Evolutionary conservation across 2,329 filamentous ascomycete genomes (phyloP).

Genomic region (Diaporthe ampelina): DNA sequence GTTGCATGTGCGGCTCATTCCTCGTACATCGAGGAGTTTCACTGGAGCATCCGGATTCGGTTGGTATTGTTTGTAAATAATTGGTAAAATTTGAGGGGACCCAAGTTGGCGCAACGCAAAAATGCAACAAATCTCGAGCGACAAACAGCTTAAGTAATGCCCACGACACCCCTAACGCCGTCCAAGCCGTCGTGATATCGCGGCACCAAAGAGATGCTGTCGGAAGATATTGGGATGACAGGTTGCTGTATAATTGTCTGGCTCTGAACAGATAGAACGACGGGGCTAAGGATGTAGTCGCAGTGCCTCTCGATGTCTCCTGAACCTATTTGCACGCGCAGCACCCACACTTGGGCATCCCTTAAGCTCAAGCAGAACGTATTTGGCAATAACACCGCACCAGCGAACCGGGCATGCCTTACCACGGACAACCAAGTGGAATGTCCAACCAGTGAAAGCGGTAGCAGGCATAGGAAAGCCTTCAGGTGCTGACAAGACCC

Average conservation of each 20-base stretch:
- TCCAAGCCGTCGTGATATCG: neutral
- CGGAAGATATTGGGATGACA: neutral
- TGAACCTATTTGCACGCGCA: neutral
- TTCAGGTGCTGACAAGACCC: neutral
- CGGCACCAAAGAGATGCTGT: neutral
- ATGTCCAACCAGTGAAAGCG: neutral
- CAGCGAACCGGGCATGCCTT: neutral
- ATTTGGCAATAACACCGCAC: neutral
- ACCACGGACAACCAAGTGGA: neutral
- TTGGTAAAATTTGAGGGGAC: slow-evolving; percentile 9
- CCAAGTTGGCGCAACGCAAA: neutral
- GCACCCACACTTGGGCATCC: too few relatives aligned
- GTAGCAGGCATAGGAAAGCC: neutral
- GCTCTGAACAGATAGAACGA: too few relatives aligned
- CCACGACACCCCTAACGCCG: neutral
- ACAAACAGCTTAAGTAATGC: neutral
- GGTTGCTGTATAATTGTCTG: too few relatives aligned
- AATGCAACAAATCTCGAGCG: slow-evolving; percentile 1
- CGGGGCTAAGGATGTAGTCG: too few relatives aligned
- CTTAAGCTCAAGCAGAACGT: neutral
- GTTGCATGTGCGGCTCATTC: slow-evolving; percentile 24
- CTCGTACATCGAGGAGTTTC: slow-evolving; percentile 30
- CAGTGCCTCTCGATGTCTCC: neutral
- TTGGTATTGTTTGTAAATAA: slow-evolving; percentile 36
- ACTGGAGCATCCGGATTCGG: slow-evolving; percentile 1